Conservation (phyloP, 2,329 filamentous ascomycete genomes). For the Myriosclerotinia curreyana region DNA sequence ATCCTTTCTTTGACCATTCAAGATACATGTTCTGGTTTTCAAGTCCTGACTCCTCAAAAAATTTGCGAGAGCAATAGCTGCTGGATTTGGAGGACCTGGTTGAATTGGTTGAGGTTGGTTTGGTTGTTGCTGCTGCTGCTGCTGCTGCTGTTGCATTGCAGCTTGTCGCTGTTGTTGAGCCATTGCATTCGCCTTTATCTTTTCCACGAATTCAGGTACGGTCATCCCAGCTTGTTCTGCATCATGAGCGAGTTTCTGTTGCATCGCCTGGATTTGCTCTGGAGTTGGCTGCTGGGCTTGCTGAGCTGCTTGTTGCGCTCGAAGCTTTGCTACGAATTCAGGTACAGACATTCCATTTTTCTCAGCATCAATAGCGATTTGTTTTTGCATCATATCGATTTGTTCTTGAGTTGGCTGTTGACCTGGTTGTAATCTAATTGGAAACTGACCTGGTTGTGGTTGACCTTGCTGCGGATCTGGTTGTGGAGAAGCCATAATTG, state of each 20-base stretch:
- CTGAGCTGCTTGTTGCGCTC: slow-evolving; percentile 49
- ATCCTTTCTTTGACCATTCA: slow-evolving; percentile 95
- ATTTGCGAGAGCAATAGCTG: slow-evolving; percentile 82
- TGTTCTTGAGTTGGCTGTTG: slow-evolving; percentile 73
- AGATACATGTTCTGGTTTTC: slow-evolving; percentile 85
- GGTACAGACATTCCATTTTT: slow-evolving; percentile 81
- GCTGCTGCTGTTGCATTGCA: slow-evolving; percentile 45
- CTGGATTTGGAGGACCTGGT: slow-evolving; percentile 80
- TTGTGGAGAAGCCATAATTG: slow-evolving; percentile 12
- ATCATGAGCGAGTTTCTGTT: slow-evolving; percentile 76
- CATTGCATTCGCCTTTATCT: slow-evolving; percentile 59
- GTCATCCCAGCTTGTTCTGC: slow-evolving; percentile 82
- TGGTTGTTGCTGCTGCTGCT: slow-evolving; percentile 43
- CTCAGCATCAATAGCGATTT: slow-evolving; percentile 77
- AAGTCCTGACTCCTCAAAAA: slow-evolving; percentile 82
- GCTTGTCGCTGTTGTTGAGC: slow-evolving; percentile 47
- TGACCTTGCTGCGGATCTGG: slow-evolving; percentile 11
- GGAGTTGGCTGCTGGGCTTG: slow-evolving; percentile 64
- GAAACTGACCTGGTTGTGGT: slow-evolving; percentile 8
- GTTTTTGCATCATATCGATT: slow-evolving; percentile 77
- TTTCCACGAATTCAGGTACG: slow-evolving; percentile 77
- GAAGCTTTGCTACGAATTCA: slow-evolving; percentile 72
- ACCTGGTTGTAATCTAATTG: slow-evolving; percentile 30
- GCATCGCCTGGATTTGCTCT: slow-evolving; percentile 82
- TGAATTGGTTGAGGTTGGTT: slow-evolving; percentile 64